Evolutionary conservation across 768 basidiomycete species (phyloP).

Genomic region (Lentinula lateritia): DNA sequence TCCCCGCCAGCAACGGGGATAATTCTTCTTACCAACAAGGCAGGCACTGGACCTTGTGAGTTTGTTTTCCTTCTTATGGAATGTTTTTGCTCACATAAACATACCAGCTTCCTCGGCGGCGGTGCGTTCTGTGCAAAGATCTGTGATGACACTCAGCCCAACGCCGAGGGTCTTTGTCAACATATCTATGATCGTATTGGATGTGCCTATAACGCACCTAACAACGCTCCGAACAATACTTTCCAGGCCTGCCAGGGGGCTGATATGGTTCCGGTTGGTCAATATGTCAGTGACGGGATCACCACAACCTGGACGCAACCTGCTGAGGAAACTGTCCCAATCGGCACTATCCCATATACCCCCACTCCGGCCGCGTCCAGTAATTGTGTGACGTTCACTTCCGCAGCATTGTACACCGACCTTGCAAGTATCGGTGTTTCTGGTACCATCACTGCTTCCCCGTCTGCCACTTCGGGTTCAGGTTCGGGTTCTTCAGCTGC

Average conservation of each 20-base stretch:
- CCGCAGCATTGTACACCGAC: conserved; percentile 13
- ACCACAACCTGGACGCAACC: conserved; percentile 19
- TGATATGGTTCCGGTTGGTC: conserved; percentile 39
- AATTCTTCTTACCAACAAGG: conserved; percentile 36
- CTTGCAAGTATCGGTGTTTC: conserved; percentile 6
- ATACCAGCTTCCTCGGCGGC: conserved; percentile 46
- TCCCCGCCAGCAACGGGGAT: conserved; percentile 26
- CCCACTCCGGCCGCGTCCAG: conserved; percentile 16
- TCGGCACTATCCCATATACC: conserved; percentile 20
- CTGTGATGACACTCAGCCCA: conserved; percentile 42
- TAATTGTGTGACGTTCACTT: conserved; percentile 14
- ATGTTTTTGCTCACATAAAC: background rate
- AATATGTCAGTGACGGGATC: conserved; percentile 30
- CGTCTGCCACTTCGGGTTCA: background rate
- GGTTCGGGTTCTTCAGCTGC: background rate
- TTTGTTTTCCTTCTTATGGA: conserved; percentile 3
- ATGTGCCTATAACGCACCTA: conserved; percentile 49
- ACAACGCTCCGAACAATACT: conserved; percentile 31
- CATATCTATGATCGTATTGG: conserved; percentile 48
- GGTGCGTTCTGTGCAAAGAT: conserved; percentile 45
- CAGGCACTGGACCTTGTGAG: conserved; percentile 44
- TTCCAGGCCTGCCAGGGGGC: conserved; percentile 49
- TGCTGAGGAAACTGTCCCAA: conserved; percentile 14
- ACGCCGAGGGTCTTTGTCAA: conserved; percentile 30
- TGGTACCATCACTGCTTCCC: background rate